Evolutionary conservation across 371 early-diverging fungal genomes (phyloP).

Genomic region (Mucor lusitanicus): DNA sequence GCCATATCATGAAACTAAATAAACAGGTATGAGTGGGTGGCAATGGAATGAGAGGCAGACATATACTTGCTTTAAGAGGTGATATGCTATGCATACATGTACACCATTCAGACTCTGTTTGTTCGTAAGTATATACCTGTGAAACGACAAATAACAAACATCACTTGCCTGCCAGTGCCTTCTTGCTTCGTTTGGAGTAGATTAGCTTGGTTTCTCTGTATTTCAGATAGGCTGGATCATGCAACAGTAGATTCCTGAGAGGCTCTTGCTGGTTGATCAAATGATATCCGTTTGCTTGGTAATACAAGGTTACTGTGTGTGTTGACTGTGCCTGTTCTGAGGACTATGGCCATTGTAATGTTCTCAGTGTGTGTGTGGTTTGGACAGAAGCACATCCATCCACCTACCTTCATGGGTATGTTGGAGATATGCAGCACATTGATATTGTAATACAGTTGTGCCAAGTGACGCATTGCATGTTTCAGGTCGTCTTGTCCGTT

Average conservation of each 20-base stretch:
- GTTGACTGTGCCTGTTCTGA: constrained; percentile 20
- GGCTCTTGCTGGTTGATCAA: constrained; percentile 22
- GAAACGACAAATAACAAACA: background rate
- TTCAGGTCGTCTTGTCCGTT: constrained; percentile 29
- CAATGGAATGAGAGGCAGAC: background rate
- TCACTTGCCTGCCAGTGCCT: constrained; percentile 24
- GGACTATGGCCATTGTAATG: constrained; percentile 2
- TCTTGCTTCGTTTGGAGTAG: constrained; percentile 31
- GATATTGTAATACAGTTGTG: constrained; percentile 33
- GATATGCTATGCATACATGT: constrained; percentile 34
- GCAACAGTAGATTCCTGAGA: constrained; percentile 1
- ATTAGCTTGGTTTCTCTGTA: constrained; percentile 20
- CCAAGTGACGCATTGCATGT: constrained; percentile 31
- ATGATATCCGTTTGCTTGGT: constrained; percentile 28
- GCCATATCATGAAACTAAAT: constrained; percentile 22
- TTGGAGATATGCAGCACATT: constrained; percentile 28
- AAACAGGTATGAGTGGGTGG: background rate
- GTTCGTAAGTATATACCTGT: background rate
- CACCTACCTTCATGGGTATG: constrained; percentile 36
- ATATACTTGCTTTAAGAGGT: constrained; percentile 23
- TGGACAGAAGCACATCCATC: too few relatives aligned
- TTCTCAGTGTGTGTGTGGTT: background rate
- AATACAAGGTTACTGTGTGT: constrained; percentile 27
- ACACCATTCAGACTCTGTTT: constrained; percentile 34
- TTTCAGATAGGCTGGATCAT: constrained; percentile 22